Base-by-base conservation (phyloP, 352 stramenopile genomes). In the Bremia lactucae region DNA sequence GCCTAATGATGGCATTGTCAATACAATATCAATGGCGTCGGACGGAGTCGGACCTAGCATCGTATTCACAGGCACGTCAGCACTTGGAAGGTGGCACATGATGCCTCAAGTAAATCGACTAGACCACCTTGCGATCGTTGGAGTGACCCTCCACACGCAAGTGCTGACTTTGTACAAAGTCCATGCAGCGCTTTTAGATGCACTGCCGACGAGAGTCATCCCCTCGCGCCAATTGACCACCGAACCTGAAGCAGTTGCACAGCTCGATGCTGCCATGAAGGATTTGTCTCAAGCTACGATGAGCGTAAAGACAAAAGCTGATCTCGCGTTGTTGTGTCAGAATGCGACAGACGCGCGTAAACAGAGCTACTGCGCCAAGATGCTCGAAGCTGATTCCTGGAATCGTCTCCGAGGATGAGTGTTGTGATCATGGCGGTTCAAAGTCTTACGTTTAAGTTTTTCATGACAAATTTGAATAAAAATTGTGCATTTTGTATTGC, bases 41-140 rank as follows among this genome's bases (percentile, higher is more conserved):
- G 67, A 74, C 43, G 48, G 44, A 9, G 26, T 49, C 0, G 68
- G 62, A 2, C 15, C 38, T 1, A 34, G 36, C 15, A 43, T 65
- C 6, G 48, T 40, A 1, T 78, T 69, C 26, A 45, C 35, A 6
- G 61, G 58, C 18, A 46, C 34, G 2, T 65, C 66, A 9, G 36
- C 58, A 37, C 45, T 64, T 4, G 69, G 69, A 29, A 70, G 63
- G 34, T 82, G 69, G 69, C 73, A 76, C 51, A 33, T 47, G 14
- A 74, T 82, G 69, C 51, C 52, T 8, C 57, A 62, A 45, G 36
- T 82, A 9, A 58, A 66, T 18, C 49, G 48, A 20, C 44, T 81
- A 35, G 69, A 81, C 31, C 65, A 78, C 49, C 21, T 78, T 2
- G 65, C 44, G 3, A 51, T 78, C 29, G 38, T 66, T 6, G 66